Conservation (phyloP, 2,329 filamentous ascomycete species). For the Endocalyx cinctus region DNA sequence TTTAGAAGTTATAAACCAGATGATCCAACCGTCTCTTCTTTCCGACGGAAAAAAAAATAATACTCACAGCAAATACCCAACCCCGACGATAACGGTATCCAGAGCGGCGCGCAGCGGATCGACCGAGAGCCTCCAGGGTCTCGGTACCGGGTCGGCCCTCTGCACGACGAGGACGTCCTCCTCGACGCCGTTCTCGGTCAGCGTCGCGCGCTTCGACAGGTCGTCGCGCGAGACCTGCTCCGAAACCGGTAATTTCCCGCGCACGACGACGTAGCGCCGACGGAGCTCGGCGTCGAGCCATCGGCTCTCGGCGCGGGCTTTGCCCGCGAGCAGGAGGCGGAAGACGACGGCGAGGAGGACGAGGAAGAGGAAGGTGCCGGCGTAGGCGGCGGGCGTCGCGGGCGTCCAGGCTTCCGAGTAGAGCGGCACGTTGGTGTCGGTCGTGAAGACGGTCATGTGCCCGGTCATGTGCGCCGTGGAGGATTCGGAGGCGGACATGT, state of each 20-base stretch:
- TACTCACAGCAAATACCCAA: conserved; percentile 29
- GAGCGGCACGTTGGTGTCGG: conserved; percentile 42
- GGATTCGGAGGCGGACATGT: conserved; percentile 19
- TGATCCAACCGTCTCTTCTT: too few species aligned
- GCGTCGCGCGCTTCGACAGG: conserved; percentile 59
- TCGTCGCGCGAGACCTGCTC: conserved; percentile 56
- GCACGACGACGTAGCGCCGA: conserved; percentile 72
- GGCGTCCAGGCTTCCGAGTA: conserved; percentile 72
- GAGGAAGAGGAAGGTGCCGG: conserved; percentile 88
- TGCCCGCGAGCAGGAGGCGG: conserved; percentile 66
- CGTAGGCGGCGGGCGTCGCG: conserved; percentile 60
- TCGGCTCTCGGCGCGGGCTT: conserved; percentile 54
- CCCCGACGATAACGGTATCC: conserved; percentile 25
- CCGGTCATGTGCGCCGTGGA: conserved; percentile 15
- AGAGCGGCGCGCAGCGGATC: conserved; percentile 32
- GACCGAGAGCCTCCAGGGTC: conserved; percentile 78
- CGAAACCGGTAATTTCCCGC: conserved; percentile 55
- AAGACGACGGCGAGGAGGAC: conserved; percentile 68
- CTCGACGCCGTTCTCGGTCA: conserved; percentile 74
- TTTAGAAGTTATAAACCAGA: too few species aligned
- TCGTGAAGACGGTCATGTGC: conserved; percentile 58
- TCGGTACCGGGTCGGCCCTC: conserved; percentile 44
- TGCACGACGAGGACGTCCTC: conserved; percentile 73
- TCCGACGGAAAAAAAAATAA: too few species aligned
- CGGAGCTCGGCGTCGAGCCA: conserved; percentile 70